A percentile compares a stretch with the other conserved stretches of the same genome.
Evolutionary conservation across 768 basidiomycete species (phyloP).

Genomic region (Chalciporus piperatus): DNA sequence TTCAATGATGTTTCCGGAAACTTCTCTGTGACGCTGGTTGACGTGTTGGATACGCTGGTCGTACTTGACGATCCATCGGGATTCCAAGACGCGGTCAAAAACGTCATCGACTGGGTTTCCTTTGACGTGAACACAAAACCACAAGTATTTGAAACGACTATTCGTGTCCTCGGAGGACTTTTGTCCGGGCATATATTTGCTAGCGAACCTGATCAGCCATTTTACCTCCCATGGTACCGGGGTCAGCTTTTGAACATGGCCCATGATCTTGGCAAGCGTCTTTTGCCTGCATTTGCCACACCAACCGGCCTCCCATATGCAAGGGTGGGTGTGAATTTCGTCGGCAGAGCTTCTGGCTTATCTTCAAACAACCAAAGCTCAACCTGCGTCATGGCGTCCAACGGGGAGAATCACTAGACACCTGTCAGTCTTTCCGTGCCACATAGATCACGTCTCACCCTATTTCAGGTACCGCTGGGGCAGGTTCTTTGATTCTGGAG

Average conservation of each 20-base stretch:
- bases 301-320: constrained; percentile 92
- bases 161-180: constrained; percentile 89
- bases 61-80: constrained; percentile 75
- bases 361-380: constrained; percentile 43
- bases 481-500: constrained; percentile 89
- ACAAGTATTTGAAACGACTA: constrained; percentile 98
- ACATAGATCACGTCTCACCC: constrained; percentile 3
- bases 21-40: constrained; percentile 81
- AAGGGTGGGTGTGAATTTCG: constrained; percentile 47
- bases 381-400: constrained; percentile 80
- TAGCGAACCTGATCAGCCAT: constrained; percentile 59
- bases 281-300: constrained; percentile 90
- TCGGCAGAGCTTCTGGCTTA: neutral
- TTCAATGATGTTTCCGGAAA: constrained; percentile 94
- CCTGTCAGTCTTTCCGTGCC: constrained; percentile 58
- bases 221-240: constrained; percentile 80
- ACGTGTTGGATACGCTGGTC: constrained; percentile 86
- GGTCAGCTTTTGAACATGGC: constrained; percentile 80
- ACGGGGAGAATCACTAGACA: constrained; percentile 75
- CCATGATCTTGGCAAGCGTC: constrained; percentile 77
- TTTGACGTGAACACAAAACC: constrained; percentile 95
- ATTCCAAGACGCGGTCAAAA: constrained; percentile 82
- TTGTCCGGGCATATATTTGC: constrained; percentile 84
- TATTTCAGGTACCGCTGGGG: constrained; percentile 78
- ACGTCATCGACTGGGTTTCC: constrained; percentile 77